phyloP scores from a whole-genome alignment of 2,329 filamentous ascomycete species.

The Nothophaeocryptopus gaeumannii region DNA sequence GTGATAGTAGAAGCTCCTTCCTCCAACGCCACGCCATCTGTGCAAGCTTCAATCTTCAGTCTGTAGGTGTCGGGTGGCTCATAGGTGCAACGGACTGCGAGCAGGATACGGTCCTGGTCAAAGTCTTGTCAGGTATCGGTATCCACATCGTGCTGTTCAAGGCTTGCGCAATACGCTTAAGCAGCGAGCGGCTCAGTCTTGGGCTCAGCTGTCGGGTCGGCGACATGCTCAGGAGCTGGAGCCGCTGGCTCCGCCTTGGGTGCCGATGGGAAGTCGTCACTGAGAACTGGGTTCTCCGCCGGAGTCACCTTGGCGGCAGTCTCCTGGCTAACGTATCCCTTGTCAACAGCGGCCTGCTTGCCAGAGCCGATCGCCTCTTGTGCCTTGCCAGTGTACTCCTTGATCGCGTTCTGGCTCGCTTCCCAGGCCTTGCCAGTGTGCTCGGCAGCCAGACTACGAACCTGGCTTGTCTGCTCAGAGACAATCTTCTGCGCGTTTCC shows the following conservation, averaged over 20 bases:
- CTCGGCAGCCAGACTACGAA: slow-evolving; percentile 59
- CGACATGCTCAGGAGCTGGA: slow-evolving; percentile 10
- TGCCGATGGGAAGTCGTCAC: slow-evolving; percentile 23
- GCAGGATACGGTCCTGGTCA: no score
- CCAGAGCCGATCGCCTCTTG: slow-evolving; percentile 52
- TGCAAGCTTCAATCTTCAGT: no score
- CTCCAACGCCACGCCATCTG: no score
- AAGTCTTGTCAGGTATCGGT: no score
- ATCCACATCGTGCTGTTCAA: no score
- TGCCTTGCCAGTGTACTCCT: slow-evolving; percentile 60
- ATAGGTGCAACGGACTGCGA: no score
- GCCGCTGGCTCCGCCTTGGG: slow-evolving; percentile 22
- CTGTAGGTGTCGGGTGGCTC: no score
- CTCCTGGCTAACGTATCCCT: slow-evolving; percentile 36
- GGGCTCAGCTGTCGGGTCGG: slow-evolving; percentile 13
- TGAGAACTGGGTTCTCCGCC: slow-evolving; percentile 21
- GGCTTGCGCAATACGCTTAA: neutral
- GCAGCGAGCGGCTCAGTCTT: slow-evolving; percentile 17
- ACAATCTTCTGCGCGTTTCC: slow-evolving; percentile 54
- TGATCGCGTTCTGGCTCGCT: slow-evolving; percentile 57
- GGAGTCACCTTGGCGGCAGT: slow-evolving; percentile 29
- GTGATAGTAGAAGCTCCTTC: no score
- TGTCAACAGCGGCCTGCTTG: slow-evolving; percentile 37
- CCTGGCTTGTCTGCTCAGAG: slow-evolving; percentile 57
- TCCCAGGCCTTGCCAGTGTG: slow-evolving; percentile 58